A percentile compares a stretch with the other conserved stretches of the same genome.
Evolutionary conservation across 805 yeast species (phyloP).

Genomic region (Danielia oregonensis): DNA sequence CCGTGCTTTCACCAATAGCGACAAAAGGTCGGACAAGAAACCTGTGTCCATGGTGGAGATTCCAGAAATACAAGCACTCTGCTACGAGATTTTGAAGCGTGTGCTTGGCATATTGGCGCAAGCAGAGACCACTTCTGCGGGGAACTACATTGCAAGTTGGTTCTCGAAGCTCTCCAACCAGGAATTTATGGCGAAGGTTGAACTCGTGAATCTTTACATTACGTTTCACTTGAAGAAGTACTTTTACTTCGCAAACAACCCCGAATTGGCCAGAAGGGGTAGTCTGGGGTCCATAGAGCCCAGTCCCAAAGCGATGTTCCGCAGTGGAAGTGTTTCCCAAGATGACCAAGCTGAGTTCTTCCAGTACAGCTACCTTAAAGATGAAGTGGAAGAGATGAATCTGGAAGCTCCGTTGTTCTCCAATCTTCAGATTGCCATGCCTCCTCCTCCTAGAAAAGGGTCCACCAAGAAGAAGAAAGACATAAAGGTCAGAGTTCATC

Average conservation of each 20-base stretch:
- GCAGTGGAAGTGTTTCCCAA: conserved; percentile 2
- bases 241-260: conserved; percentile 35
- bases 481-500: conserved; percentile 45
- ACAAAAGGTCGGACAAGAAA: conserved; percentile 10
- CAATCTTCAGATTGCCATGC: background rate
- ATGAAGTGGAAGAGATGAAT: conserved; percentile 9
- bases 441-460: conserved; percentile 3
- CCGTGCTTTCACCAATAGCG: conserved; percentile 39
- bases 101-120: conserved; percentile 65
- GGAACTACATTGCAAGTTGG: conserved; percentile 52
- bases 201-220: conserved; percentile 68
- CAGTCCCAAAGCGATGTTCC: background rate
- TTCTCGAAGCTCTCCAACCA: conserved; percentile 42
- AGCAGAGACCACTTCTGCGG: conserved; percentile 33
- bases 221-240: conserved; percentile 68
- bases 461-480: conserved; percentile 10
- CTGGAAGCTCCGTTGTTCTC: conserved; percentile 7
- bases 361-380: conserved; percentile 13
- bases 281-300: conserved; percentile 9
- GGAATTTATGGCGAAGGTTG: conserved; percentile 53
- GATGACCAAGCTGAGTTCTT: conserved; percentile 9
- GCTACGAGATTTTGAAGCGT: conserved; percentile 70
- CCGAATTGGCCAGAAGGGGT: conserved; percentile 10
- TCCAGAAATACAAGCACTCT: conserved; percentile 50
- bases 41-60: conserved; percentile 34